Evolutionary conservation across 768 basidiomycete genomes (phyloP).

Genomic region (Coprinopsis strossmayeri): DNA sequence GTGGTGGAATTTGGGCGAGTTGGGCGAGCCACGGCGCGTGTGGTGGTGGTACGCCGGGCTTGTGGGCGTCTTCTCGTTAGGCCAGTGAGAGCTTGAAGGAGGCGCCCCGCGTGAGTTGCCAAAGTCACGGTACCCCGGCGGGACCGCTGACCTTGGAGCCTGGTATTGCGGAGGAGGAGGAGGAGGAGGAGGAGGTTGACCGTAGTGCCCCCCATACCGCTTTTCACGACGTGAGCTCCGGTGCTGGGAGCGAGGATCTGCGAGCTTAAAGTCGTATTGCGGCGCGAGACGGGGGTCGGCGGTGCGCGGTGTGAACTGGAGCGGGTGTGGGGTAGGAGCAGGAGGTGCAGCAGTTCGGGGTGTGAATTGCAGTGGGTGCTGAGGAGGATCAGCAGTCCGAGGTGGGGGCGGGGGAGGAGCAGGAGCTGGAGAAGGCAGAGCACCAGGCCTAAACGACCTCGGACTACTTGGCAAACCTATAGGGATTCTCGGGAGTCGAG

Average conservation of each 20-base stretch:
- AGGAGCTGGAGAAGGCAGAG: too few relatives aligned
- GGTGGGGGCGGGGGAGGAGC: not conserved
- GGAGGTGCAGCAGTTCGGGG: not conserved
- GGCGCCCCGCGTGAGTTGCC: too few relatives aligned
- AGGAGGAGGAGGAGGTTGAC: not conserved
- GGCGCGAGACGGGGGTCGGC: constrained; percentile 7
- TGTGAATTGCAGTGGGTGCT: not conserved
- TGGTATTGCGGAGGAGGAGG: not conserved
- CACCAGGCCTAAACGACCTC: too few relatives aligned
- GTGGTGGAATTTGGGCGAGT: not conserved
- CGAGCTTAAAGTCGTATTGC: constrained; percentile 1
- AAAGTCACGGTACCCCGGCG: not conserved
- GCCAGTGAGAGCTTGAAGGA: constrained; percentile 2
- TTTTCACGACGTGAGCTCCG: not conserved
- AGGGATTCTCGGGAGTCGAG: too few relatives aligned
- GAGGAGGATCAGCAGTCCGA: not conserved
- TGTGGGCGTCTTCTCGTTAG: constrained; percentile 9
- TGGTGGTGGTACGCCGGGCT: constrained; percentile 6
- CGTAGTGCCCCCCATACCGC: constrained; percentile 1
- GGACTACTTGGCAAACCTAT: too few relatives aligned
- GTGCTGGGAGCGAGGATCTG: constrained; percentile 1
- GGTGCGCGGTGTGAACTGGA: not conserved
- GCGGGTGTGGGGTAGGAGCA: not conserved
- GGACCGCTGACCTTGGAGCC: not conserved
- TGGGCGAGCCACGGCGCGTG: not conserved